A percentile compares a stretch with the other conserved stretches of the same genome.
Conservation (phyloP, 2,329 filamentous ascomycete genomes). For the Alternaria sp. region DNA sequence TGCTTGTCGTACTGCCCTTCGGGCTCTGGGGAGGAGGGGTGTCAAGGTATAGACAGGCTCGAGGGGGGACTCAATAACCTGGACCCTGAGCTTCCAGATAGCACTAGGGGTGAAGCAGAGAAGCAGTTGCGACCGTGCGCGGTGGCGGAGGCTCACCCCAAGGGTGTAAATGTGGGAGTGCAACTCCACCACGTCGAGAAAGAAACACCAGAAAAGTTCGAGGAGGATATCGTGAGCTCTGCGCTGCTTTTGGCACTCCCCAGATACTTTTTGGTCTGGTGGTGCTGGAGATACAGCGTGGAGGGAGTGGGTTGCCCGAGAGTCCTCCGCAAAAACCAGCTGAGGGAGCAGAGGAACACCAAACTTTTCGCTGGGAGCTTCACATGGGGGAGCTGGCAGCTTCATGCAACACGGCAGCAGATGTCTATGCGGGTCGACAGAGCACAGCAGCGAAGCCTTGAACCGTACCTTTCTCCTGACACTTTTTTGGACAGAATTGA, state of each 20-base stretch:
- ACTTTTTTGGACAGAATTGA: not conserved
- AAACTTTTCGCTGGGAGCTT: not conserved
- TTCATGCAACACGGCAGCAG: not conserved
- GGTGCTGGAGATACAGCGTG: constrained; percentile 1
- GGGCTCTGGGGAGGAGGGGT: not conserved
- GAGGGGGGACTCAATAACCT: not conserved
- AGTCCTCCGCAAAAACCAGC: not conserved
- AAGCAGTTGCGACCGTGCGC: not conserved
- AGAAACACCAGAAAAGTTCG: not conserved
- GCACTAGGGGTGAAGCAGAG: not conserved
- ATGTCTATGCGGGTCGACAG: not conserved
- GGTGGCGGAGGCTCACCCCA: not conserved
- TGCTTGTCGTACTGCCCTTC: not conserved
- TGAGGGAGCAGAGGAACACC: not conserved
- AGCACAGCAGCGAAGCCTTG: not conserved
- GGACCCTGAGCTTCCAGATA: not conserved
- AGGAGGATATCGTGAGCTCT: not conserved
- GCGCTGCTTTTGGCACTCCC: not conserved
- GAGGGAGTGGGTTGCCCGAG: not conserved
- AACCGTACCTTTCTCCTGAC: not conserved
- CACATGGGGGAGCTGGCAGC: not conserved
- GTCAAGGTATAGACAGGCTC: not conserved
- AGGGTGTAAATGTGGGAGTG: not conserved
- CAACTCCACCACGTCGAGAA: not conserved
- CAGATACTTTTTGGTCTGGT: not conserved